phyloP scores from a whole-genome alignment of 2,329 filamentous ascomycete species.

The Sporothrix phasma region DNA sequence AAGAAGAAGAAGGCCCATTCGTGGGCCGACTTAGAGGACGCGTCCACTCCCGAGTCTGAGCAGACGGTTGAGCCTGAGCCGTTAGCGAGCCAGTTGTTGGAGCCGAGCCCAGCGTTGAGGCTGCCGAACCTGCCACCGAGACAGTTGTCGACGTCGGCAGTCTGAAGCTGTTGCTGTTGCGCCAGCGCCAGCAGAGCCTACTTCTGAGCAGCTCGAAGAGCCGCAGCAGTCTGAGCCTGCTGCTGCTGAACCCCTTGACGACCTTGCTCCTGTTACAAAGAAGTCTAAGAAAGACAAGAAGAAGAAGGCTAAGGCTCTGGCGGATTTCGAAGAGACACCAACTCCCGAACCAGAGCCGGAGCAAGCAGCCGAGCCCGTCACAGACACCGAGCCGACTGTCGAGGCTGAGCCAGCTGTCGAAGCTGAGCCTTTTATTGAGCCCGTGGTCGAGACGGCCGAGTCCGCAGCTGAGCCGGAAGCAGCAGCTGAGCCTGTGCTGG shows the following conservation, averaged over 20 bases:
- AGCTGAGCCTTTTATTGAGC: no score
- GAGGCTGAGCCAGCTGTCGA: not conserved
- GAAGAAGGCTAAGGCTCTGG: not conserved
- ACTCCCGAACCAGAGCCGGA: no score
- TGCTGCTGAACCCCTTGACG: not conserved
- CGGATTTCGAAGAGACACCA: not conserved
- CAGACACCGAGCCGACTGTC: no score
- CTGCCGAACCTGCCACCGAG: not conserved
- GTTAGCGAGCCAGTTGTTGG: not conserved
- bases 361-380: no score
- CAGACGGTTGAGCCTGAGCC: not conserved
- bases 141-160: not conserved
- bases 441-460: no score
- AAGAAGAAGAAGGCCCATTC: conserved; percentile 7
- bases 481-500: no score
- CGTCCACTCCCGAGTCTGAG: not conserved
- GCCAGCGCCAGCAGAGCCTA: not conserved
- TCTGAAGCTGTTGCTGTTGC: no score
- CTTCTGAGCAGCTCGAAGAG: not conserved
- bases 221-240: not conserved
- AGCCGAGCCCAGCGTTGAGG: not conserved
- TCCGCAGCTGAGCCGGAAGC: no score
- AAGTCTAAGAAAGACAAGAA: conserved; percentile 11
- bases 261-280: not conserved
- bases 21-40: not conserved